A percentile compares a stretch with the other conserved stretches of the same genome.
These are phyloP conservation scores for Diaporthe sp. DNA, from an alignment of 2,329 filamentous ascomycete genomes.

Conservation along the genomic window DNA sequence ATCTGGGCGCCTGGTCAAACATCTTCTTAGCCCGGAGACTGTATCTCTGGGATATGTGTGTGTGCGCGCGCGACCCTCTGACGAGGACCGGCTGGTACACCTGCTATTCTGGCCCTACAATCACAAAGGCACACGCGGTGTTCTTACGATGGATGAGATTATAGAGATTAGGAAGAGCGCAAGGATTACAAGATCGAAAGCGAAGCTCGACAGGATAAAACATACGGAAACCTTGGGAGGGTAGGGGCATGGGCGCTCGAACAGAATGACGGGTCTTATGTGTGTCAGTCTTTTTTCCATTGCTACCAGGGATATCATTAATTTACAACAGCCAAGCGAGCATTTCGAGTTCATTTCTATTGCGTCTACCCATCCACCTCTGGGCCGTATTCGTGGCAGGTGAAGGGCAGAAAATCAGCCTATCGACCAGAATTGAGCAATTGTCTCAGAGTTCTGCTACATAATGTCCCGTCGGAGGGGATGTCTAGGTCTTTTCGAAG, in stretches of 20 bases:
- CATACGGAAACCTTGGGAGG: background rate
- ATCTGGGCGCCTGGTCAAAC: background rate
- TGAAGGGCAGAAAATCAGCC: background rate
- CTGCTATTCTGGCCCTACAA: slow-evolving; percentile 5
- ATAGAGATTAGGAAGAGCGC: slow-evolving; percentile 14
- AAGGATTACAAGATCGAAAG: slow-evolving; percentile 18
- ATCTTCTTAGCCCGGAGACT: background rate
- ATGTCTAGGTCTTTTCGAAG: no score
- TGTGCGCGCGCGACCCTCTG: slow-evolving; percentile 5
- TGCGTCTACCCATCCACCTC: background rate
- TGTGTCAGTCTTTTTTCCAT: slow-evolving; percentile 32
- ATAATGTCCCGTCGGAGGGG: no score
- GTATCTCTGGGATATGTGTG: background rate
- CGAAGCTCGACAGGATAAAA: slow-evolving; percentile 26
- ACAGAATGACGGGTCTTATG: slow-evolving; percentile 12
- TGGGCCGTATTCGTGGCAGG: background rate
- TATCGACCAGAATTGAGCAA: background rate
- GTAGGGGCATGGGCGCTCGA: slow-evolving; percentile 4
- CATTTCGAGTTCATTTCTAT: background rate
- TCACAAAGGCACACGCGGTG: slow-evolving; percentile 3
- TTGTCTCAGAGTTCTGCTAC: background rate
- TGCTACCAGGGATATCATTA: slow-evolving; percentile 28
- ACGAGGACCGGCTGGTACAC: slow-evolving; percentile 15
- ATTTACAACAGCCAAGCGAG: slow-evolving; percentile 22
- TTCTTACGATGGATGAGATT: slow-evolving; percentile 7